Evolutionary conservation across 176 grass and related monocot genomes (phyloP), one percentile per base, ranked within the genome.

Genomic region (Cymbopogon citratus): DNA sequence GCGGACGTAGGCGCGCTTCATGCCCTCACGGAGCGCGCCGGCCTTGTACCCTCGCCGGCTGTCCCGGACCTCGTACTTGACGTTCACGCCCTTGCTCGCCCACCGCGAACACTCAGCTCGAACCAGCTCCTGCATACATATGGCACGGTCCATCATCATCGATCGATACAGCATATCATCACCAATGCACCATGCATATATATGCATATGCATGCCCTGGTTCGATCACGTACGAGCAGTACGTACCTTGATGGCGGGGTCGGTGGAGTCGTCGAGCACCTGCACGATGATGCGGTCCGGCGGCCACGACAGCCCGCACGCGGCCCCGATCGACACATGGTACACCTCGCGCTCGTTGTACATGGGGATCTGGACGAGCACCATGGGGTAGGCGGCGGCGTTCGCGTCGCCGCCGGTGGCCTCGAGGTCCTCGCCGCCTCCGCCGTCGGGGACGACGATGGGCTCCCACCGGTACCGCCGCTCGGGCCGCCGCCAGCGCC

Each of bases 331-430:
- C 41, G 92, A 92, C 19, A 92, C 66, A 19, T 86, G 70, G 81
- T 94, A 94, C 68, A 94, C 91, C 91, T 94, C 94, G 59, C 86
- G 91, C 68, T 97, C 94, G 68, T 97, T 97, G 80, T 88, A 94
- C 94, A 97, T 94, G 62, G 94, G 94, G 83, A 97, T 97, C 85
- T 97, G 94, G 36, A 97, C 74, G 8, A 97, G 89, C 40, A 97
- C 94, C 87, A 89, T 92, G 44, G 94, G 94, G 57, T 89, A 94
- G 48, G 0, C 0, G 2, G 83, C 89, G 7, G 67, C 75, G 75
- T 19, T 78, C 65, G 71, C 71, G 78, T 26, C 81, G 49, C 87
- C 91, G 13, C 4, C 12, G 41, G 5, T 52, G 75, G 81, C 38
- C 91, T 97, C 94, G 15, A 87, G 56, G 81, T 49, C 45, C 9